phyloP scores from a whole-genome alignment of 2,329 filamentous ascomycete species.

The Diaporthe batatas region DNA sequence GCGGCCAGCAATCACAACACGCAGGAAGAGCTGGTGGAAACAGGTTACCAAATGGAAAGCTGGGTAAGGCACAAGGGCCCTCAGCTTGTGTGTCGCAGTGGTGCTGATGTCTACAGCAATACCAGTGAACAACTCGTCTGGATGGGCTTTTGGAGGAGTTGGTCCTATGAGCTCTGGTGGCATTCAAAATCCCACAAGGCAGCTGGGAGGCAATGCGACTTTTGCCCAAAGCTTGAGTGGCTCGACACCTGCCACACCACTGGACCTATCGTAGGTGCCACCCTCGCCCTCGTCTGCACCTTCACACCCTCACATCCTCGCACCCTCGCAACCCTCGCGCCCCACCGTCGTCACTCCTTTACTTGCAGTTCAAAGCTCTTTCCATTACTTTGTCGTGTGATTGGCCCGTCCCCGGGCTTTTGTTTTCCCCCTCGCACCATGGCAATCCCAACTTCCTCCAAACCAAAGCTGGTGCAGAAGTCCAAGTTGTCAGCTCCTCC shows the following conservation, averaged over 20 bases:
- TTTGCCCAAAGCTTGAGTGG: constrained; percentile 76
- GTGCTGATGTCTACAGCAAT: constrained; percentile 42
- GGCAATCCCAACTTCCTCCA: constrained; percentile 11
- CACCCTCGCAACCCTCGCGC: background rate
- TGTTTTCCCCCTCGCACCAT: constrained; percentile 22
- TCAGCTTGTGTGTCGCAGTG: constrained; percentile 25
- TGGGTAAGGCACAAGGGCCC: constrained; percentile 62
- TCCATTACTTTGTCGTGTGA: background rate
- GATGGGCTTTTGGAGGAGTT: constrained; percentile 74
- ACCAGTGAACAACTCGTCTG: constrained; percentile 64
- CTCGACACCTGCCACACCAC: constrained; percentile 71
- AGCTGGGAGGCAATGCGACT: constrained; percentile 71
- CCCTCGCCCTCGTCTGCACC: constrained; percentile 19
- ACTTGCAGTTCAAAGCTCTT: background rate
- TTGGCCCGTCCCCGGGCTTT: background rate
- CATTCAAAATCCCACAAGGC: constrained; percentile 66
- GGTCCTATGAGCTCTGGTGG: constrained; percentile 70
- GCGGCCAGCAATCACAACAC: constrained; percentile 71
- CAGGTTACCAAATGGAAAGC: constrained; percentile 75
- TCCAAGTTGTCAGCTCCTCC: constrained; percentile 10
- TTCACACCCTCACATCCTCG: no score
- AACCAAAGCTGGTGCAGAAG: constrained; percentile 38
- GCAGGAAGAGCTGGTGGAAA: constrained; percentile 67
- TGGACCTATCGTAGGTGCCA: constrained; percentile 74
- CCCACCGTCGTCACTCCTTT: constrained; percentile 38